Conservation (phyloP, 371 early-diverging fungal genomes). For the Amoeboaphelidium protococcarum region DNA sequence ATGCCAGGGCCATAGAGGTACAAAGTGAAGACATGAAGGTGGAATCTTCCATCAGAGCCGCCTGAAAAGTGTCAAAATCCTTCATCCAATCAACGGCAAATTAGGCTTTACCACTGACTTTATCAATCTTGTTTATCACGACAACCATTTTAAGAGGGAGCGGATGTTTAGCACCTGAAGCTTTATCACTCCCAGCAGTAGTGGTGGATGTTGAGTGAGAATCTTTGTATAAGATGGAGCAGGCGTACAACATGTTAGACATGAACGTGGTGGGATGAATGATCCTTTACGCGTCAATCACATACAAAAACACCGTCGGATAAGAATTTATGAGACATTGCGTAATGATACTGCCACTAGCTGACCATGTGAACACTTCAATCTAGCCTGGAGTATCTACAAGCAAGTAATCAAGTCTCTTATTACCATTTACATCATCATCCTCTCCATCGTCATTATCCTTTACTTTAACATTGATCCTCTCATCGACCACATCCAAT, state of each 20-base stretch:
- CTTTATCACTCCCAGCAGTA: too few relatives aligned
- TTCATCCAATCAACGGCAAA: constrained; percentile 91
- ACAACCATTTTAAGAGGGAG: too few relatives aligned
- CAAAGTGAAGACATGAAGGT: constrained; percentile 72
- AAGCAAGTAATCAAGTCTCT: constrained; percentile 32
- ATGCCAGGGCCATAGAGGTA: constrained; percentile 77
- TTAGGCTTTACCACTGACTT: constrained; percentile 58
- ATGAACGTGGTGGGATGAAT: constrained; percentile 90
- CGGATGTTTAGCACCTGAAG: too few relatives aligned
- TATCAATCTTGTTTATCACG: constrained; percentile 95
- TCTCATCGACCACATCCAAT: constrained; percentile 53
- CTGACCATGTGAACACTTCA: constrained; percentile 99
- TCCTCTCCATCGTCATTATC: background rate
- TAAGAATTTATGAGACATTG: constrained; percentile 74
- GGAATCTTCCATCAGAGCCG: constrained; percentile 21
- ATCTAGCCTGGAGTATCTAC: constrained; percentile 99
- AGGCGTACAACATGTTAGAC: constrained; percentile 98
- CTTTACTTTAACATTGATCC: constrained; percentile 13
- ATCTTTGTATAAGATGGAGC: constrained; percentile 20
- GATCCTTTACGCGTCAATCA: constrained; percentile 88
- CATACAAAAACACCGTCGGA: constrained; percentile 79
- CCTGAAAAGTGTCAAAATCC: constrained; percentile 84
- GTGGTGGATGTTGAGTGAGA: too few relatives aligned
- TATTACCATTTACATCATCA: background rate
- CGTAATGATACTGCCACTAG: constrained; percentile 90